Evolutionary conservation across 352 stramenopile genomes (phyloP), one percentile per base, ranked within the genome.

Genomic region (Phytopythium delawarense): DNA sequence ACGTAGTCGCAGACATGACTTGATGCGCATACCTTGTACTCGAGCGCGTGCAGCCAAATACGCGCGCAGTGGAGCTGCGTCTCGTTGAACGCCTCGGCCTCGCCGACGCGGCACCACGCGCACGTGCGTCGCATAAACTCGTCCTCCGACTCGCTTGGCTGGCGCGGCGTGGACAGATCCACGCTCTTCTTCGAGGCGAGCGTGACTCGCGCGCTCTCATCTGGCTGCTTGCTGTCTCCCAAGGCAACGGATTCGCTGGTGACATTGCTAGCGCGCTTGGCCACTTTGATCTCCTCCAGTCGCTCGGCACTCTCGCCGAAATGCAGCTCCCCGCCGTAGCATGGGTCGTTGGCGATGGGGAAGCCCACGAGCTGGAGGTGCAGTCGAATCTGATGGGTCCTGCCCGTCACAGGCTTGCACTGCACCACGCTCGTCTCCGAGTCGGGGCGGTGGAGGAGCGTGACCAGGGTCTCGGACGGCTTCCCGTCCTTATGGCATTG

Each of bases 321-420:
- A 72, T 96, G 94, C 35, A 98, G 75, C 45, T 98, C 66, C 39
- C 97, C 97, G 58, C 97, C 97, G 71, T 99, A 99, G 75, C 96
- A 98, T 28, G 96, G 93, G 66, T 99, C 97, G 67, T 99, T 99
- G 12, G 95, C 96, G 76, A 99, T 99, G 2, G 97, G 92, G 62
- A 89, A 92, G 12, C 85, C 85, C 53, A 97, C 72, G 21, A 97
- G 77, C 64, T 98, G 94, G 49, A 99, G 76, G 63, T 99, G 97
- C 23, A 99, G 72, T 16, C 97, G 91, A 66, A 99, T 98, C 74
- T 99, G 97, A 77, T 99, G 97, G 32, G 96, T 99, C 57, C 97
- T 81, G 50, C 97, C 97, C 8, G 97, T 99, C 45, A 96, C 76
- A 7, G 96, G 96, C 57, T 97, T 93, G 72, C 90, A 98, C 58